Evolutionary conservation across 2,329 filamentous ascomycete species (phyloP).

Genomic region (Aspergillus neoniger): DNA sequence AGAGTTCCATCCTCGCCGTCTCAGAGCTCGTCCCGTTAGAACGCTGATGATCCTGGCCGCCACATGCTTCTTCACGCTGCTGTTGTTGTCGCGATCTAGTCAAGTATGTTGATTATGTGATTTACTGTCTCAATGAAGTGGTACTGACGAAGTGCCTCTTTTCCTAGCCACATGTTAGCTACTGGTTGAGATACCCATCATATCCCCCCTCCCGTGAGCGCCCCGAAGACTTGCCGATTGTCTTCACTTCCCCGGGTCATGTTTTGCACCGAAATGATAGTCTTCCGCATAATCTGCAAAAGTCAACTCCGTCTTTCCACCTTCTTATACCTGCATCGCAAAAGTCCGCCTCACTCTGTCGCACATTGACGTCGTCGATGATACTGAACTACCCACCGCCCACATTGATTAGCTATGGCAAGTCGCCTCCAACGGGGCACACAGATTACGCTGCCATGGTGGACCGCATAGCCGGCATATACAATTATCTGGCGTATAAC

Average conservation of each 20-base stretch:
- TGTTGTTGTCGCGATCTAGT: slow-evolving; percentile 23
- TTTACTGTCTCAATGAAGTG: neutral
- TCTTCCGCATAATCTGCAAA: slow-evolving; percentile 34
- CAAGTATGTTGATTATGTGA: slow-evolving; percentile 13
- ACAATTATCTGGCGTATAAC: slow-evolving; percentile 51
- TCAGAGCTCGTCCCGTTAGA: slow-evolving; percentile 30
- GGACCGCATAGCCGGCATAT: slow-evolving; percentile 48
- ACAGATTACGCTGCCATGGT: slow-evolving; percentile 47
- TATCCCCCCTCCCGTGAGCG: slow-evolving; percentile 30
- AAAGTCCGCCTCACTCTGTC: slow-evolving; percentile 57
- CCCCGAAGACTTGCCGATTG: slow-evolving; percentile 36
- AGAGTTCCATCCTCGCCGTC: slow-evolving; percentile 30
- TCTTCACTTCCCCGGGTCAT: slow-evolving; percentile 21
- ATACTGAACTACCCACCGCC: slow-evolving; percentile 62
- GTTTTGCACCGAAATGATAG: slow-evolving; percentile 29
- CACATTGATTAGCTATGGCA: slow-evolving; percentile 53
- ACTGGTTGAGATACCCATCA: slow-evolving; percentile 39
- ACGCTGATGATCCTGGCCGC: slow-evolving; percentile 22
- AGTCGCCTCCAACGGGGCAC: slow-evolving; percentile 26
- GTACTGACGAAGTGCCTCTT: neutral
- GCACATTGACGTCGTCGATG: slow-evolving; percentile 58
- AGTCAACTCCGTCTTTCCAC: slow-evolving; percentile 52
- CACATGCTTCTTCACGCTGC: slow-evolving; percentile 28
- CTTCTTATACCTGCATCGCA: slow-evolving; percentile 55
- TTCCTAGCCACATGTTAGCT: slow-evolving; percentile 29